Evolutionary conservation across 495 filamentous ascomycete genomes (phyloP).

Genomic region (Pseudevernia furfuracea): DNA sequence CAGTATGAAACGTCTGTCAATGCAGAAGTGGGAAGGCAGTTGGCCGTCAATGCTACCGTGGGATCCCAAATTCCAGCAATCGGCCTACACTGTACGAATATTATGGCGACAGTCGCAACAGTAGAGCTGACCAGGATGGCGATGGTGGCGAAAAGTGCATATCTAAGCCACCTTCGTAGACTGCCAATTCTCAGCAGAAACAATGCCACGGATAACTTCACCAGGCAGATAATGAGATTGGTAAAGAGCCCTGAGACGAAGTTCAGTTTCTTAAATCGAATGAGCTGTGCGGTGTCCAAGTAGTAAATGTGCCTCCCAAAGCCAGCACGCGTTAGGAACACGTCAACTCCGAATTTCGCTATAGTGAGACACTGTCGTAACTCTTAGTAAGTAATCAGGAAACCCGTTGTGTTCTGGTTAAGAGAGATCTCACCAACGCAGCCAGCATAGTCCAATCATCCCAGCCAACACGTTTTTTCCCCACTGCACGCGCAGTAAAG

Average conservation of each 20-base stretch:
- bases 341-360: conserved; percentile 2
- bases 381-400: background rate
- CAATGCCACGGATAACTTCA: conserved; percentile 1
- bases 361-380: conserved; percentile 2
- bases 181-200: conserved; percentile 1
- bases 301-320: conserved; percentile 6
- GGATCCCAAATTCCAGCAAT: conserved; percentile 1
- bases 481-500: background rate
- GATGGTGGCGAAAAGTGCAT: background rate
- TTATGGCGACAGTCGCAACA: background rate
- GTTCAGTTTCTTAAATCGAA: background rate
- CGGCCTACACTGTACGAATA: conserved; percentile 4
- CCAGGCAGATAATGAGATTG: conserved; percentile 3
- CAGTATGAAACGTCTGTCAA: conserved; percentile 5
- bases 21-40: conserved; percentile 4
- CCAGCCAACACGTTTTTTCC: background rate
- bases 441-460: conserved; percentile 8
- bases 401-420: background rate
- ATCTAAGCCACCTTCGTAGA: background rate
- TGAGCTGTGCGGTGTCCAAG: conserved; percentile 1
- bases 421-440: conserved; percentile 5
- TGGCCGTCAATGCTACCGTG: background rate
- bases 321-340: background rate
- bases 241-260: background rate
- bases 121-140: background rate